phyloP scores from a whole-genome alignment of 495 filamentous ascomycete genomes.

The Cercophora scortea region DNA sequence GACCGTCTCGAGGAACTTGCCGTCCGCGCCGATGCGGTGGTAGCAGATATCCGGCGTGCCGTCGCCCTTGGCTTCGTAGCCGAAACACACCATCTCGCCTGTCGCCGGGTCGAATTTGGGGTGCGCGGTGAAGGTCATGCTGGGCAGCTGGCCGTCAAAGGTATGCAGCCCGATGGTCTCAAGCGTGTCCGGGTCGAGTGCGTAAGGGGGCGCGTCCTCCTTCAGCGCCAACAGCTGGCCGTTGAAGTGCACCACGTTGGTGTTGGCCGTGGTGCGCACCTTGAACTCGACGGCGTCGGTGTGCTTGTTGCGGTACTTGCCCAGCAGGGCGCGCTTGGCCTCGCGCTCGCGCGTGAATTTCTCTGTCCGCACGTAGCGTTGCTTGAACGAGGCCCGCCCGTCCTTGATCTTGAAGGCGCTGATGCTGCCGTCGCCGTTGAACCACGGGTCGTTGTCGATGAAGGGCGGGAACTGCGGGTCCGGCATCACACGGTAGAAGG shows the following conservation, averaged over 20 bases:
- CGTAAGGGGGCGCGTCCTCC: slow-evolving; percentile 42
- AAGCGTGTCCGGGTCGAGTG: slow-evolving; percentile 42
- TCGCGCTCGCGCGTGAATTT: slow-evolving; percentile 33
- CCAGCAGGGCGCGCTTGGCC: slow-evolving; percentile 31
- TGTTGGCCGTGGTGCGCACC: slow-evolving; percentile 39
- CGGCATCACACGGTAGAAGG: slow-evolving; percentile 33
- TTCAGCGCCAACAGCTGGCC: slow-evolving; percentile 42
- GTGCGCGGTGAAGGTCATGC: slow-evolving; percentile 49
- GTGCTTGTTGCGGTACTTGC: slow-evolving; percentile 43
- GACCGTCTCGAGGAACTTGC: slow-evolving; percentile 29
- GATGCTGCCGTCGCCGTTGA: slow-evolving; percentile 25
- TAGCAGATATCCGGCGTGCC: slow-evolving; percentile 35
- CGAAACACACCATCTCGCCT: slow-evolving; percentile 44
- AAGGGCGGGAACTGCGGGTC: slow-evolving; percentile 18
- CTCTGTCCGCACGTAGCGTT: slow-evolving; percentile 42
- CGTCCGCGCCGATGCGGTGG: slow-evolving; percentile 31
- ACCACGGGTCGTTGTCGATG: slow-evolving; percentile 7
- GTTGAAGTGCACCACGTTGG: slow-evolving; percentile 41
- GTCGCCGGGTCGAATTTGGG: slow-evolving; percentile 49
- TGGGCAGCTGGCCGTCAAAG: slow-evolving; percentile 45
- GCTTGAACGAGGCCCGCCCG: slow-evolving; percentile 37
- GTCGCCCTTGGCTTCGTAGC: slow-evolving; percentile 39
- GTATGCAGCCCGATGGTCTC: slow-evolving; percentile 41
- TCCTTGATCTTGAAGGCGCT: slow-evolving; percentile 41
- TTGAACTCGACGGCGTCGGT: slow-evolving; percentile 39